Conservation (phyloP, 1,284 basidiomycete genomes). For the Mycosarcoma maydis region DNA sequence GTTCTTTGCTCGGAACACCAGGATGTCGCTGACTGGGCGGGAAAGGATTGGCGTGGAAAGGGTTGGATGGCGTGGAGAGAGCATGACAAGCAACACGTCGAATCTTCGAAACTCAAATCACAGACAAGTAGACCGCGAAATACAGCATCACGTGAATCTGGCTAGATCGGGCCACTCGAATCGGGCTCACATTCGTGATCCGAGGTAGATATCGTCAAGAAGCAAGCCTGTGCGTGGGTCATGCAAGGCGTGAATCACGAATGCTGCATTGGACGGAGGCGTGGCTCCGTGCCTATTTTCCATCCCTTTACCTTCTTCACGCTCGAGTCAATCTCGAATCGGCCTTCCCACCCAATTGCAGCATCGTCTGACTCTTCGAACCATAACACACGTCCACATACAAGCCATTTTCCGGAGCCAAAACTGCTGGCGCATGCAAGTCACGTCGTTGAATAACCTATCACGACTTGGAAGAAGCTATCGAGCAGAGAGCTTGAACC, state of each 20-base stretch:
- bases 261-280: neutral
- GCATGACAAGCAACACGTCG: slow-evolving; percentile 1
- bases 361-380: too few species aligned
- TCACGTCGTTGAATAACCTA: too few species aligned
- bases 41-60: neutral
- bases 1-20: too few species aligned
- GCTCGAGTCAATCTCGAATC: too few species aligned
- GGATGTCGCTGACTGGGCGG: too few species aligned
- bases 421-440: too few species aligned
- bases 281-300: neutral
- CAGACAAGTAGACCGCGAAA: slow-evolving; percentile 8
- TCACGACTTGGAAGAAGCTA: too few species aligned
- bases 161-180: slow-evolving; percentile 6
- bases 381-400: too few species aligned
- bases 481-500: too few species aligned
- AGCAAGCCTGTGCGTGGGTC: neutral
- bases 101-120: slow-evolving; percentile 10
- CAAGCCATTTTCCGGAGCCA: too few species aligned
- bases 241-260: neutral
- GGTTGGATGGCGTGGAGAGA: slow-evolving; percentile 13
- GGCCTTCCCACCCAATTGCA: too few species aligned
- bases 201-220: slow-evolving; percentile 1
- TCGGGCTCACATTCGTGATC: slow-evolving; percentile 19
- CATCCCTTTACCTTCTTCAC: too few species aligned
- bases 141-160: slow-evolving; percentile 22